These are phyloP conservation scores for Penicillium egyptiacum DNA, from an alignment of 495 filamentous ascomycete species.

Conservation along the genomic window DNA sequence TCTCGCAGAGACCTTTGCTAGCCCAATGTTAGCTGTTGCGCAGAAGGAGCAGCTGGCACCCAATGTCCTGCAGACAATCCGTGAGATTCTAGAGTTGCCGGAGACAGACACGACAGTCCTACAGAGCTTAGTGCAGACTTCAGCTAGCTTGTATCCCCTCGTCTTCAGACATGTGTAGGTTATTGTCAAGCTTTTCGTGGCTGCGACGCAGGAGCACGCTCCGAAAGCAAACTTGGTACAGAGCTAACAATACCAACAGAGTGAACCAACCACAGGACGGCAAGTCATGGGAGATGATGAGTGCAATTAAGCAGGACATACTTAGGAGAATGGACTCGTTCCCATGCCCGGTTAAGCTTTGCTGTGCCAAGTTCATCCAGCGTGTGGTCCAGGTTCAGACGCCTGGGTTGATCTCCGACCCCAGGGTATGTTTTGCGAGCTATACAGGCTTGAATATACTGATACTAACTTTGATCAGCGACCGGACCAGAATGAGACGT, in stretches of 20 bases:
- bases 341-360: conserved; percentile 72
- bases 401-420: conserved; percentile 75
- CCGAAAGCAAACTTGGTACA: not conserved
- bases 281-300: conserved; percentile 84
- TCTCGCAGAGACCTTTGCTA: conserved; percentile 92
- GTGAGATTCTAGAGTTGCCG: conserved; percentile 68
- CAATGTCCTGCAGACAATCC: conserved; percentile 70
- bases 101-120: conserved; percentile 71
- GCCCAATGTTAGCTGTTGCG: conserved; percentile 66
- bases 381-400: conserved; percentile 91
- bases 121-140: conserved; percentile 78
- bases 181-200: conserved; percentile 10
- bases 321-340: conserved; percentile 85
- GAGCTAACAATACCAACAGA: conserved; percentile 53
- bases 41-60: conserved; percentile 77
- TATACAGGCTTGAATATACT: conserved; percentile 4
- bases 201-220: not conserved
- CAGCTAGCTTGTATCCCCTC: conserved; percentile 87
- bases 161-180: conserved; percentile 93
- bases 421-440: conserved; percentile 61
- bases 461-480: conserved; percentile 53
- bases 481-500: conserved; percentile 83
- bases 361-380: conserved; percentile 96
- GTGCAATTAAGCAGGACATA: conserved; percentile 83
- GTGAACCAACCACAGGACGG: conserved; percentile 77